Evolutionary conservation across 139 green algal species (phyloP).

Genomic region (Coccomyxa sp.): DNA sequence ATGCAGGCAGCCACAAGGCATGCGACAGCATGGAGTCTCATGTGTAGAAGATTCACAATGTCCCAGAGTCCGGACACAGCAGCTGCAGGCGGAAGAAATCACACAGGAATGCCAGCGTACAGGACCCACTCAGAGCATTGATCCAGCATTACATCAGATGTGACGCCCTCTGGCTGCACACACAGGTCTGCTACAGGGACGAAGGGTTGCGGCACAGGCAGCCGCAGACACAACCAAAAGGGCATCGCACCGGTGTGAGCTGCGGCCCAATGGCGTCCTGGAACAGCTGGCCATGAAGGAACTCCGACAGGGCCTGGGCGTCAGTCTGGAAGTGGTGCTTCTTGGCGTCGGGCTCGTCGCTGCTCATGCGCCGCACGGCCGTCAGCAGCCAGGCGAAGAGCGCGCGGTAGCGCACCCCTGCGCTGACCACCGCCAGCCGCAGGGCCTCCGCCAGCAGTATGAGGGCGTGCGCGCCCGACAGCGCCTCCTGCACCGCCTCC

Average conservation of each 20-base stretch:
- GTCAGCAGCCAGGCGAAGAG: constrained; percentile 69
- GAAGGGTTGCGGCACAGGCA: too few species aligned
- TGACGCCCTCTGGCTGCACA: too few species aligned
- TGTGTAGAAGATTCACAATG: too few species aligned
- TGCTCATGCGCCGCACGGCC: constrained; percentile 30
- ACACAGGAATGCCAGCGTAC: too few species aligned
- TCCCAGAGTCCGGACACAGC: too few species aligned
- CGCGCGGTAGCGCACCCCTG: constrained; percentile 42
- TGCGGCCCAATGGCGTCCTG: constrained; percentile 37
- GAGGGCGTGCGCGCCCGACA: constrained; percentile 16
- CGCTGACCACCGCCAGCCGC: constrained; percentile 19
- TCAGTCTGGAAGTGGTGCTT: constrained; percentile 8
- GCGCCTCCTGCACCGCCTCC: constrained; percentile 20
- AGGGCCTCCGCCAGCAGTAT: constrained; percentile 50
- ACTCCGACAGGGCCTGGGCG: constrained; percentile 11
- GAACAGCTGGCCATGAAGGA: constrained; percentile 43
- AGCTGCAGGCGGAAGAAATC: too few species aligned
- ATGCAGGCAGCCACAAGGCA: too few species aligned
- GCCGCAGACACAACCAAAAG: too few species aligned
- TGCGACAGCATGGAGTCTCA: too few species aligned
- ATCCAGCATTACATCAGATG: too few species aligned
- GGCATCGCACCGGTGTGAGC: constrained; percentile 12
- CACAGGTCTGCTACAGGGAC: too few species aligned
- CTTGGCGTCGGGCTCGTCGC: constrained; percentile 6
- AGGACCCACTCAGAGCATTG: too few species aligned